Base-by-base conservation (phyloP, 306 rosid genomes). In the Prosopis cineraria region DNA sequence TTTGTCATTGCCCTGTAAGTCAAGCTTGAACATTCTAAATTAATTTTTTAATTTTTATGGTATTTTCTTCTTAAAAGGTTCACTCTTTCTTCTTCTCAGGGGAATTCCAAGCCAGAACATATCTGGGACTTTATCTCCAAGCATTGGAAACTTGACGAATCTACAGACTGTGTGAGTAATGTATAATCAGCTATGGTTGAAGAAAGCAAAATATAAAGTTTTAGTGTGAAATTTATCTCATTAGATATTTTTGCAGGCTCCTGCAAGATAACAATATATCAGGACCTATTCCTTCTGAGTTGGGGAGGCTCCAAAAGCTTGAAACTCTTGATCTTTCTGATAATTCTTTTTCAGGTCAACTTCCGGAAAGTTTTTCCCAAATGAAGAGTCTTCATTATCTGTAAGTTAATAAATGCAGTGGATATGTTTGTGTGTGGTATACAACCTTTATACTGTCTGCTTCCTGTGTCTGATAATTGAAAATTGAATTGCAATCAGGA, bases 101-200 rank as follows among this genome's bases (percentile, higher is more conserved):
- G 99, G 98, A 77, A 85, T 87, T 85, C 98, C 98, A 70, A 96
- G 98, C 88, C 97, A 91, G 74, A 85, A 84, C 41, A 77, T 96
- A 63, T 93, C 99, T 33, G 98, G 99, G 16, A 89, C 78, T 33
- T 90, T 93, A 65, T 91, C 98, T 60, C 87, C 99, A 74, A 87
- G 92, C 88, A 87, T 96, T 39, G 94, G 93, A 68, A 91, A 88
- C 82, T 90, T 96, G 87, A 87, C 98, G 41, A 86, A 90, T 73
- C 93, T 96, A 27, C 90, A 78, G 83, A 75, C 87, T 55, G 86
- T 96, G 99, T 96, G 77, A 91, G 99, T 85, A 3, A 37, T 37
- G 13, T 65, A 37, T 37, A 65, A 68, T 45, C 53, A 20, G 59
- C 33, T 79, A 24, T 19, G 74, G 43, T 20, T 20, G 30, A 53